Evolutionary conservation across 495 filamentous ascomycete genomes (phyloP).

Genomic region (Penicillium silybi): DNA sequence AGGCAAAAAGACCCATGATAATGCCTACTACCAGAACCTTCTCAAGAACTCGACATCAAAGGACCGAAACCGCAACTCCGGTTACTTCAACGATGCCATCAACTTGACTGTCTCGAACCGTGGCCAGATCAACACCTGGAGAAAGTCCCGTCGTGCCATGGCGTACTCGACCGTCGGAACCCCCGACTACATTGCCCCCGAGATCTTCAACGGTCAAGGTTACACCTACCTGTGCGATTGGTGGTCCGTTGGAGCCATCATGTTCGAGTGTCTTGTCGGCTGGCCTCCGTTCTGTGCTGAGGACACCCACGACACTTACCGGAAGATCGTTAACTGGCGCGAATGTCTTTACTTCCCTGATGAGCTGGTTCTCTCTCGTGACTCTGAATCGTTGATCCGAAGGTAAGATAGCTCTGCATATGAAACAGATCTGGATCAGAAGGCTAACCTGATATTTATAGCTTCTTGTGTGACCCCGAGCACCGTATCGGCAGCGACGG

Average conservation of each 20-base stretch:
- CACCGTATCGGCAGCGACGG: slow-evolving; percentile 66
- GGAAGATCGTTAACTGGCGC: slow-evolving; percentile 98
- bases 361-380: slow-evolving; percentile 80
- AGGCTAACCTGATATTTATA: slow-evolving; percentile 30
- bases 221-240: slow-evolving; percentile 97
- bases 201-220: slow-evolving; percentile 94
- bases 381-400: slow-evolving; percentile 84
- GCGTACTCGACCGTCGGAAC: slow-evolving; percentile 98
- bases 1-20: slow-evolving; percentile 96
- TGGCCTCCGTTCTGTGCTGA: slow-evolving; percentile 99
- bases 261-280: slow-evolving; percentile 98
- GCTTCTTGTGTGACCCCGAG: slow-evolving; percentile 87
- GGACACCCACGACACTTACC: slow-evolving; percentile 94
- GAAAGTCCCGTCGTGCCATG: slow-evolving; percentile 89
- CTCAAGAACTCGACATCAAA: slow-evolving; percentile 76
- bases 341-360: slow-evolving; percentile 95
- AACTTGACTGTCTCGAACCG: slow-evolving; percentile 97
- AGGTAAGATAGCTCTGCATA: slow-evolving; percentile 47
- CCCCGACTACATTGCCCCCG: slow-evolving; percentile 96
- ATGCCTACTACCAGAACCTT: slow-evolving; percentile 97
- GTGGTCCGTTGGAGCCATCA: slow-evolving; percentile 98
- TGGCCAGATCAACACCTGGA: slow-evolving; percentile 95
- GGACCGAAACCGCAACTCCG: slow-evolving; percentile 72
- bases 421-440: background rate
- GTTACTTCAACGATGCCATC: slow-evolving; percentile 90